Conservation (phyloP, 129 eudicot species). For the Helichrysum umbraculigerum region DNA sequence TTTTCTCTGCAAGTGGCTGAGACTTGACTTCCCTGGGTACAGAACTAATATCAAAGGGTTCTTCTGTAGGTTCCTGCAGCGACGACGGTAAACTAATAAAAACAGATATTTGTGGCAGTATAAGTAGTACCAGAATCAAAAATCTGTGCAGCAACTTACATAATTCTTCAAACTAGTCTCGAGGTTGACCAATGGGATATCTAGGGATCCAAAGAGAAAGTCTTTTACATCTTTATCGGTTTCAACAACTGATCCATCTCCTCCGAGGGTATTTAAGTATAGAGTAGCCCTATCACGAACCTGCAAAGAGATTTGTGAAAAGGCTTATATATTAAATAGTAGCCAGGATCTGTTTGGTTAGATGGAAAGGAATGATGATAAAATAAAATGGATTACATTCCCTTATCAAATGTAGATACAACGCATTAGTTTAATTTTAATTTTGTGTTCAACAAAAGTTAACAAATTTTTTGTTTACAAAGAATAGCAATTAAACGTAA, state of each 20-base stretch:
- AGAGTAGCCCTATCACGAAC: slow-evolving; percentile 99
- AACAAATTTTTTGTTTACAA: not conserved
- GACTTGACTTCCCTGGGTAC: slow-evolving; percentile 87
- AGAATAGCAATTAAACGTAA: not conserved
- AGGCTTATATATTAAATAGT: not conserved
- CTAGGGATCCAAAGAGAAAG: slow-evolving; percentile 82
- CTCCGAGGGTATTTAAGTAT: slow-evolving; percentile 80
- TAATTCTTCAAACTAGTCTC: slow-evolving; percentile 91
- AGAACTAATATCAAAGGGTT: slow-evolving; percentile 73
- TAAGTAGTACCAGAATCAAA: slow-evolving; percentile 5
- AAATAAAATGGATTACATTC: not conserved
- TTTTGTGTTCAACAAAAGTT: too few species aligned
- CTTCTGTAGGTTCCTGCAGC: slow-evolving; percentile 81
- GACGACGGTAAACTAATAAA: slow-evolving; percentile 15
- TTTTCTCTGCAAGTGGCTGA: slow-evolving; percentile 89
- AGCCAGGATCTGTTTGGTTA: not conserved
- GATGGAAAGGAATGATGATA: not conserved
- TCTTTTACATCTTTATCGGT: slow-evolving; percentile 78
- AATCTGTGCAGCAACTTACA: slow-evolving; percentile 41
- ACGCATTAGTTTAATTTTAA: not conserved
- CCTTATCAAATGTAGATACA: not conserved
- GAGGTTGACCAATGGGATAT: slow-evolving; percentile 74
- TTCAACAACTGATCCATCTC: slow-evolving; percentile 89
- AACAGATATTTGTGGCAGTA: not conserved
- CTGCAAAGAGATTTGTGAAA: slow-evolving; percentile 35